phyloP scores from a whole-genome alignment of 1,284 basidiomycete genomes.

The Cryptococcus jaspeensis region DNA sequence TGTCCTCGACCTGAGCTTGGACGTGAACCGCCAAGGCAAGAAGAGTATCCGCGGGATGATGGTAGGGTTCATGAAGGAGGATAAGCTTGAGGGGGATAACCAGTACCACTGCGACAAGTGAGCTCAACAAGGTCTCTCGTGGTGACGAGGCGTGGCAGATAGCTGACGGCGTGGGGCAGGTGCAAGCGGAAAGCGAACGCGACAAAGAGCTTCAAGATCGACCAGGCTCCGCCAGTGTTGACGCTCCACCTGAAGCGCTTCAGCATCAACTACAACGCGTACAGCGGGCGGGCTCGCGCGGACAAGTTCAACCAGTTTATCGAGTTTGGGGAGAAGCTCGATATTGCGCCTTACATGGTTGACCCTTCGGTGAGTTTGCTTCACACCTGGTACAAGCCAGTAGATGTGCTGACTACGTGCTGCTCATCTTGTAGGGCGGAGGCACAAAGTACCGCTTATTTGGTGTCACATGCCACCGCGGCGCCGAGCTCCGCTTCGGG shows the following conservation, averaged over 20 bases:
- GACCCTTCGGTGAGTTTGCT: conserved; percentile 57
- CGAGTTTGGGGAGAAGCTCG: conserved; percentile 74
- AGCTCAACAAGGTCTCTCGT: conserved; percentile 40
- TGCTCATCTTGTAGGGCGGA: conserved; percentile 35
- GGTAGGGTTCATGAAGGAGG: conserved; percentile 76
- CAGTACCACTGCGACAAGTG: conserved; percentile 99
- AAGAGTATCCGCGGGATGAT: conserved; percentile 72
- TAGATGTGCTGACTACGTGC: not conserved
- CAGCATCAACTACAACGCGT: conserved; percentile 40
- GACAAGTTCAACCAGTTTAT: conserved; percentile 78
- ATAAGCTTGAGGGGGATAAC: conserved; percentile 82
- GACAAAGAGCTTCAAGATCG: conserved; percentile 59
- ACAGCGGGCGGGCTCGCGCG: conserved; percentile 67
- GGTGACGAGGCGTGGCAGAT: not conserved
- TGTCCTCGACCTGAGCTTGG: conserved; percentile 88
- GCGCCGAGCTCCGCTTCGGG: conserved; percentile 87
- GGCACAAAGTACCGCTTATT: conserved; percentile 84
- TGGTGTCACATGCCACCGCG: conserved; percentile 90
- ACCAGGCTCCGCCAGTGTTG: conserved; percentile 83
- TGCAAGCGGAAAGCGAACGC: conserved; percentile 48
- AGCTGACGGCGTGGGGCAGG: conserved; percentile 11
- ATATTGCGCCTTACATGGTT: conserved; percentile 79
- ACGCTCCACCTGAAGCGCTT: conserved; percentile 98
- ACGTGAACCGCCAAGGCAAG: conserved; percentile 63
- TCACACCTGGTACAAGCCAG: not conserved